Conservation (phyloP, 2,329 filamentous ascomycete species). For the Aspergillus sp. region DNA sequence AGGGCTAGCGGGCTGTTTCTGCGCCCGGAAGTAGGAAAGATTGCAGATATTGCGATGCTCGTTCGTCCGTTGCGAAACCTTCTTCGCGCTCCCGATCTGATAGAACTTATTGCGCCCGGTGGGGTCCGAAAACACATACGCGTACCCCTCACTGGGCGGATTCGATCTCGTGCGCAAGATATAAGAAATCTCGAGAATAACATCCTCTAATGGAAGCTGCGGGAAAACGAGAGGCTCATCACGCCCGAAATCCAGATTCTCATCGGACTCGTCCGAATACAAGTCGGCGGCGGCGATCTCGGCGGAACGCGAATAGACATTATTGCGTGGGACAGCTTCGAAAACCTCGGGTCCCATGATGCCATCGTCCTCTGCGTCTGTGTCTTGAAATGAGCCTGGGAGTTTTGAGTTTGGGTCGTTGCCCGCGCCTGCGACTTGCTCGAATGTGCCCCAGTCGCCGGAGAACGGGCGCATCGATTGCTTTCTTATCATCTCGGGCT, state of each 20-base stretch:
- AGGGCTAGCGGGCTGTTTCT: not conserved
- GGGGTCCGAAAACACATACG: conserved; percentile 13
- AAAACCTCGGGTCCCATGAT: not conserved
- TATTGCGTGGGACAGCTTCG: not conserved
- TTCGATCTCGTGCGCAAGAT: conserved; percentile 8
- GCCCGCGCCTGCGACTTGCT: not conserved
- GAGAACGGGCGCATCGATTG: conserved; percentile 4
- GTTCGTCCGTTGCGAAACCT: conserved; percentile 6
- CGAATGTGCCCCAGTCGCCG: conserved; percentile 7
- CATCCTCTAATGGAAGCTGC: conserved; percentile 10
- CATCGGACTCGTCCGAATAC: conserved; percentile 9
- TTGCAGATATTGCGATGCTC: conserved; percentile 10
- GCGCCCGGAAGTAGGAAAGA: not conserved
- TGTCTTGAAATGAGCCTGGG: conserved; percentile 7
- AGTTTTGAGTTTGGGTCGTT: not conserved
- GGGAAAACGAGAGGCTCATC: conserved; percentile 3
- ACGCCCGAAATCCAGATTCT: conserved; percentile 2
- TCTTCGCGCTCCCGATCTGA: conserved; percentile 14
- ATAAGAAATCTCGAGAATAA: conserved; percentile 3
- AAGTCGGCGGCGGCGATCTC: conserved; percentile 5
- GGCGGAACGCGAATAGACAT: not conserved
- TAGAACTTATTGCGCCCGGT: conserved; percentile 10
- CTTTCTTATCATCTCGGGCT: conserved; percentile 11
- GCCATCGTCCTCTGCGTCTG: not conserved
- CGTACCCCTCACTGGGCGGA: conserved; percentile 6